A percentile compares a stretch with the other conserved stretches of the same genome.
Conservation (phyloP, 164 flowering plant genomes). For the Piper betle region DNA sequence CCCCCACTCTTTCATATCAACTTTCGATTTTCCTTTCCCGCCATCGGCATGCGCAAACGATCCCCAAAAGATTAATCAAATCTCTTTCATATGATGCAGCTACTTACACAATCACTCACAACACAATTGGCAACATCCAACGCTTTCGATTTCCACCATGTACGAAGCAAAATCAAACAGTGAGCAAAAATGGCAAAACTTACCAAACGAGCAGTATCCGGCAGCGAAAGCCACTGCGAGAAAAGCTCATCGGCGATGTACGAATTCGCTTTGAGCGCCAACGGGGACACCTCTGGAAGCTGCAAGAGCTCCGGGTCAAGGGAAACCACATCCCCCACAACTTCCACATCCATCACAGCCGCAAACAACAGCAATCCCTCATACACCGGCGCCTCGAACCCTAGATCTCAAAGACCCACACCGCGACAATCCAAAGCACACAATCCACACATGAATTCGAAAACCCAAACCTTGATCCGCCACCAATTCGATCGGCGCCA, state of each 20-base stretch:
- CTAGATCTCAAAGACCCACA: conserved; percentile 10
- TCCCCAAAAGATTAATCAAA: too few species aligned
- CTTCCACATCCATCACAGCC: conserved; percentile 47
- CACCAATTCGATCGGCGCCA: conserved; percentile 4
- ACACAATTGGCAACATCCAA: not conserved
- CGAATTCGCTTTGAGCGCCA: conserved; percentile 71
- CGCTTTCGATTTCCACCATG: not conserved
- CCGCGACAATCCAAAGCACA: not conserved
- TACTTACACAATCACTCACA: not conserved
- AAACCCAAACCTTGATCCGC: conserved; percentile 4
- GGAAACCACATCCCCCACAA: conserved; percentile 44
- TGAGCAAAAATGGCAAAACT: not conserved
- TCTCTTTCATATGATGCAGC: not conserved
- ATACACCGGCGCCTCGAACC: conserved; percentile 3
- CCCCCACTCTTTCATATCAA: too few species aligned
- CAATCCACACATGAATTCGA: conserved; percentile 6
- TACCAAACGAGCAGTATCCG: conserved; percentile 71
- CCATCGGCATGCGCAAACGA: too few species aligned
- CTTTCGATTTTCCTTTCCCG: too few species aligned
- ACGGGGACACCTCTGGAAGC: conserved; percentile 78
- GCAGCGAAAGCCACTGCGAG: conserved; percentile 89
- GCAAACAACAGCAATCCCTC: conserved; percentile 7
- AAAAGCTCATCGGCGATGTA: conserved; percentile 57
- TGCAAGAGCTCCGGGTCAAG: conserved; percentile 81
- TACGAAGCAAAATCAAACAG: not conserved